phyloP scores from a whole-genome alignment of 345 rosid species.

The Eucalyptus microcorys region DNA sequence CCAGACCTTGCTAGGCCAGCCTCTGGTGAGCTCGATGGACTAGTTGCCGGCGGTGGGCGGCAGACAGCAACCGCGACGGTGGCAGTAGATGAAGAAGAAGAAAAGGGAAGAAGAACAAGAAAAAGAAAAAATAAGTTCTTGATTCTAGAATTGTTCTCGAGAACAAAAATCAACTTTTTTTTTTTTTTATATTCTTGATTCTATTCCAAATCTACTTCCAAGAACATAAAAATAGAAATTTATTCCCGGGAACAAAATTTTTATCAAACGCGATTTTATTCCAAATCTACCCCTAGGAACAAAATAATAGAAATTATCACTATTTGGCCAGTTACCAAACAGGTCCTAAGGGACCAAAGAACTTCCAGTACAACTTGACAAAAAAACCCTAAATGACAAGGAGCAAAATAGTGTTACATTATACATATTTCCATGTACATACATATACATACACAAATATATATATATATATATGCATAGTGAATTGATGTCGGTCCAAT shows the following conservation, averaged over 20 bases:
- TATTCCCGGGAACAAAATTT: accelerated
- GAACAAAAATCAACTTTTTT: too few relatives aligned
- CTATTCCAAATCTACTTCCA: accelerated
- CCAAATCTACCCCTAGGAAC: accelerated
- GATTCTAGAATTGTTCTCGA: accelerated
- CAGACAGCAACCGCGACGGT: accelerated
- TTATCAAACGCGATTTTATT: accelerated
- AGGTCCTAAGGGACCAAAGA: background rate
- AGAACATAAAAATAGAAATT: accelerated
- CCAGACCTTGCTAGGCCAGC: accelerated
- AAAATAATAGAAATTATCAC: accelerated
- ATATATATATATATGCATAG: background rate
- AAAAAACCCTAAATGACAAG: background rate
- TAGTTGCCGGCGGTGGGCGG: accelerated
- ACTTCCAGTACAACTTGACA: background rate
- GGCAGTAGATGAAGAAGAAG: accelerated
- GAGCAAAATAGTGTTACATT: background rate
- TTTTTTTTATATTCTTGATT: too few relatives aligned
- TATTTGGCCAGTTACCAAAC: accelerated
- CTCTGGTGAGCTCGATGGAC: accelerated
- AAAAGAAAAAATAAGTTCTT: too few relatives aligned
- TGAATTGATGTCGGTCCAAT: background rate
- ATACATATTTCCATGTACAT: background rate
- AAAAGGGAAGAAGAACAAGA: too few relatives aligned
- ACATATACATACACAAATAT: accelerated